Base-by-base conservation (phyloP, 345 rosid genomes). In the Populus simonii region DNA sequence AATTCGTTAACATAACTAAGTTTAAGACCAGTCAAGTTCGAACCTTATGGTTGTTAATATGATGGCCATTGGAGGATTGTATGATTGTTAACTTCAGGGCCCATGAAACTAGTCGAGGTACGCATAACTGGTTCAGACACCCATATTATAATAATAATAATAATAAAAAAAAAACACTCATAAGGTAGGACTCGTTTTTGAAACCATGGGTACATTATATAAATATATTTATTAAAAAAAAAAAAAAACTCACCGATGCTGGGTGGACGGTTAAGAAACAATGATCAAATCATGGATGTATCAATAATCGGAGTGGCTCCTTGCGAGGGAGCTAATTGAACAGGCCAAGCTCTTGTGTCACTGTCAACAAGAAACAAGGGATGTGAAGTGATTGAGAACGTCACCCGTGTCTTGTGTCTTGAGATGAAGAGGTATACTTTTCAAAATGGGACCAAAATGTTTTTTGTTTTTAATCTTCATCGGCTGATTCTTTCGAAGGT, bases 401-500 rank as follows among this genome's bases (percentile, higher is more conserved):
- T 36, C 20, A 1, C 61, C 5, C 4, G 1, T 9, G n/a, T 22
- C 8, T 33, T 22, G 47, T 63, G 62, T 35, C 45, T 41, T 8
- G 4, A 0, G 20, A 2, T 7, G 53, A 66, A 51, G 16, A 45
- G 68, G 22, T 20, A 38, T 43, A 18, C 22, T 55, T 68, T 59
- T 43, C 41, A 31, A 43, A 3, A 68, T 62, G 78, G 78, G 78
- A 47, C 75, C 66, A 7, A 15, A 43, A 33, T 4, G 39, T 68
- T 45, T 47, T 39, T 66, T 63, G 41, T 31, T 74, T 62, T 29
- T 51, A 27, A 70, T 65, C 51, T 41, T 22, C 6, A 55, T 67
- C 69, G 20, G 47, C 18, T 16, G 71, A 49, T 73, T 57, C 71
- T 36, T 12, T 77, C 75, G 13, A 62, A 73, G 65, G 78, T 69